A percentile compares a stretch with the other conserved stretches of the same genome.
phyloP scores from a whole-genome alignment of 2,329 filamentous ascomycete species.

The Cytospora piceicola region DNA sequence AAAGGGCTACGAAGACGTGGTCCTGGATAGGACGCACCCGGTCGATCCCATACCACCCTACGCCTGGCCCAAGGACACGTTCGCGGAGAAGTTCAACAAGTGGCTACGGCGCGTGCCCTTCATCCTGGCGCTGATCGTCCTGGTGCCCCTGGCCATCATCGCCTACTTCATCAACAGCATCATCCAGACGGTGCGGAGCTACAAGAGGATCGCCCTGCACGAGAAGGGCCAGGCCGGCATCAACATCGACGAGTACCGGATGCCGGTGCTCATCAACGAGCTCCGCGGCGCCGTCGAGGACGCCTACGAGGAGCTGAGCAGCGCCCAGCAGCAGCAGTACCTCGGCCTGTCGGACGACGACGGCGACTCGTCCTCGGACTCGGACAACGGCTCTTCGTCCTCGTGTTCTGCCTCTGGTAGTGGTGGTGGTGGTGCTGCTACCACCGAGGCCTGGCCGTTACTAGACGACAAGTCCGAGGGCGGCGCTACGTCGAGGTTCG shows the following conservation, averaged over 20 bases:
- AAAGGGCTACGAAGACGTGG: conserved; percentile 71
- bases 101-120: conserved; percentile 63
- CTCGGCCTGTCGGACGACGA: conserved; percentile 53
- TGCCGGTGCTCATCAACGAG: conserved; percentile 76
- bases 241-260: conserved; percentile 70
- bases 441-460: conserved; percentile 12
- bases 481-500: conserved; percentile 36
- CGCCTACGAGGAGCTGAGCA: conserved; percentile 74
- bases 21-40: conserved; percentile 71
- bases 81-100: conserved; percentile 32
- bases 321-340: conserved; percentile 71
- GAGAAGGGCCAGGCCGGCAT: conserved; percentile 71
- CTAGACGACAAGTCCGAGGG: conserved; percentile 36
- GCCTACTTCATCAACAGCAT: conserved; percentile 76
- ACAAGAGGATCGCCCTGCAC: conserved; percentile 75
- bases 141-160: conserved; percentile 73
- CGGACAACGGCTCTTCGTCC: conserved; percentile 17
- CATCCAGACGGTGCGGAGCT: conserved; percentile 76
- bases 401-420: too few relatives aligned
- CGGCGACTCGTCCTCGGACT: conserved; percentile 22
- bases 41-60: conserved; percentile 52
- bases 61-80: conserved; percentile 32
- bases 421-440: not conserved
- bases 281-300: conserved; percentile 77
- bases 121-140: conserved; percentile 65